Evolutionary conservation across 192 early-diverging fungal species (phyloP), one percentile per base, ranked within the genome.

Genomic region (Backusella sp.): DNA sequence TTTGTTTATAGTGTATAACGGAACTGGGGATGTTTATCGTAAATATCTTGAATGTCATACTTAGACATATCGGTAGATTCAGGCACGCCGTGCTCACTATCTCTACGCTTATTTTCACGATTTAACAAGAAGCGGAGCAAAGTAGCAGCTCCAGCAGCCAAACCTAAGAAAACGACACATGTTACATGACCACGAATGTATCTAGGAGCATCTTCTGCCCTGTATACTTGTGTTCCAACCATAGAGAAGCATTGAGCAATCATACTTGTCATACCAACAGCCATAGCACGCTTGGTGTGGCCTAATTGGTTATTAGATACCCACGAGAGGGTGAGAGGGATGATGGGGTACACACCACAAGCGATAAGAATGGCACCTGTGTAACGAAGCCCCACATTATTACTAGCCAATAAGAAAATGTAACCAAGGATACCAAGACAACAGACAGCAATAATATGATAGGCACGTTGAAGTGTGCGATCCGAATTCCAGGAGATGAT

Each of bases 161-260:
- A 2, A 1, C 52, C 28, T n/a, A 80, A 71, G 32, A 75, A 74
- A 8, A 68, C 70, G 2, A 80, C n/a, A 62, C 79, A 80, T 23
- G 76, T 69, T 2, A 66, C 70, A 37, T 89, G 88, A 21, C 88
- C 88, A 41, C 80, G 82, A 17, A 82, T 72, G 35, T 86, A 91
- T 34, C 84, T 77, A 26, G 90, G 90, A 0, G 73, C 78, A 32
- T 91, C 90, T 5, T 46, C 28, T 5, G 77, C 53, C 12, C 82
- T 80, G 39, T 91, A 91, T 42, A 91, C 84, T 66, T 91, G 90
- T 28, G 89, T 86, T 7, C 90, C 90, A 12, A 86, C 79, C 59
- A 90, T 80, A 1, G 84, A 78, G 15, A 84, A 83, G 8, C 88
- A 68, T 21, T 86, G 84, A n/a, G 86, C 88, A 7, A 89, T 72